phyloP scores from a whole-genome alignment of 2,329 filamentous ascomycete species.

The Penicillium janthinellum region DNA sequence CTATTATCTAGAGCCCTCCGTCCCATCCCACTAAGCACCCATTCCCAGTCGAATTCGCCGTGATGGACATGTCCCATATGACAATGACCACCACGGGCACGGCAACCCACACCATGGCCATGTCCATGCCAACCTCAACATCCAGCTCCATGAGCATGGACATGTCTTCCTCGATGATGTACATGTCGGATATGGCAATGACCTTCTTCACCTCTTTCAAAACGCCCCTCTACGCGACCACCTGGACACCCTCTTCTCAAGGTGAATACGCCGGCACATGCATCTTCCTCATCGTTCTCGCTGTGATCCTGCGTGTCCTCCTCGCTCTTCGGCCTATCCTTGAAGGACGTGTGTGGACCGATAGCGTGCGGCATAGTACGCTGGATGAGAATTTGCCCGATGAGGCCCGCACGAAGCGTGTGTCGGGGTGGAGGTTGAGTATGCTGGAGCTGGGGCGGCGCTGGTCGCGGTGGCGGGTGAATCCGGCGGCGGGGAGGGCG shows the following conservation, averaged over 20 bases:
- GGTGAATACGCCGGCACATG: constrained; percentile 83
- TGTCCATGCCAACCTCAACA: constrained; percentile 12
- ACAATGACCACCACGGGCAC: constrained; percentile 11
- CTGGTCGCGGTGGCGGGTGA: constrained; percentile 65
- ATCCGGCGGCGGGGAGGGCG: constrained; percentile 74
- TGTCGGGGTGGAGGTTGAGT: constrained; percentile 13
- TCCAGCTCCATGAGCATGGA: constrained; percentile 12
- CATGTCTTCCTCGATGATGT: constrained; percentile 17
- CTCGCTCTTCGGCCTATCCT: constrained; percentile 65
- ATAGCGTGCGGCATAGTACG: constrained; percentile 15
- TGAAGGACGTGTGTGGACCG: constrained; percentile 40
- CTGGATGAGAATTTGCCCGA: constrained; percentile 4
- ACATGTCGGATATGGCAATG: constrained; percentile 29
- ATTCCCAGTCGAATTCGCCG: not conserved
- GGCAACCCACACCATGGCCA: constrained; percentile 16
- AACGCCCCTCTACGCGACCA: constrained; percentile 64
- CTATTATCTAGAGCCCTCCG: not conserved
- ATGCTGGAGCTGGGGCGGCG: constrained; percentile 20
- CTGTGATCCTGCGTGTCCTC: constrained; percentile 66
- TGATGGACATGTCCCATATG: constrained; percentile 23
- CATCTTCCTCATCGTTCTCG: constrained; percentile 80
- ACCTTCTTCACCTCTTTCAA: constrained; percentile 55
- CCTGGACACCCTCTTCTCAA: constrained; percentile 69
- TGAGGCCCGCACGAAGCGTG: not conserved
- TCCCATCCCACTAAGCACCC: not conserved